Conservation (phyloP, 805 yeast genomes). For the Cyberlindnera xylosilytica region DNA sequence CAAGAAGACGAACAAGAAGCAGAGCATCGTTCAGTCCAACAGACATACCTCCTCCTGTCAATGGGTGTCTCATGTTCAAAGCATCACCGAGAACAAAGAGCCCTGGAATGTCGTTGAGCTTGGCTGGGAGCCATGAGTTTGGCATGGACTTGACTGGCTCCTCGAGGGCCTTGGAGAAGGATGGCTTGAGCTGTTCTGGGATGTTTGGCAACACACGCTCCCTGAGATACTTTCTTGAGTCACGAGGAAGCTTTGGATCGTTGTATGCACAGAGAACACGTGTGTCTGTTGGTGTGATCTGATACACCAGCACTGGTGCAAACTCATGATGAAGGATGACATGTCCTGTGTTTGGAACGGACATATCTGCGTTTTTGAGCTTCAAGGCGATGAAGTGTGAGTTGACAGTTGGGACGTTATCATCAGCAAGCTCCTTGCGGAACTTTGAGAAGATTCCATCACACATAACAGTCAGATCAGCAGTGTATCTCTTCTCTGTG, state of each 20-base stretch:
- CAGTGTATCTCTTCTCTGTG: constrained; percentile 40
- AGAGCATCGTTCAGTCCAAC: constrained; percentile 89
- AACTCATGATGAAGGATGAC: constrained; percentile 76
- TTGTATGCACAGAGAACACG: constrained; percentile 88
- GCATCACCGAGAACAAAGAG: constrained; percentile 88
- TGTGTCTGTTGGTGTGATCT: constrained; percentile 77
- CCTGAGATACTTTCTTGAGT: constrained; percentile 56
- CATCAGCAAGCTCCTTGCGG: constrained; percentile 66
- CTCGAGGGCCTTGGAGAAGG: constrained; percentile 63
- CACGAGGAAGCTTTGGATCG: constrained; percentile 70
- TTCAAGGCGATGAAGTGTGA: constrained; percentile 88
- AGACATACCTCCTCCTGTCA: constrained; percentile 99
- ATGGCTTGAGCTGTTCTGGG: constrained; percentile 62
- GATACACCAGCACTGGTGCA: constrained; percentile 87
- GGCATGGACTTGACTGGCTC: constrained; percentile 83
- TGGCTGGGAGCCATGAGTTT: constrained; percentile 84
- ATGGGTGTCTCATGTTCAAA: constrained; percentile 94
- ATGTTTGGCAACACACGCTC: constrained; percentile 61
- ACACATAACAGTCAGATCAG: constrained; percentile 70
- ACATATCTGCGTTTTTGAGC: constrained; percentile 70
- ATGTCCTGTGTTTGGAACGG: constrained; percentile 79
- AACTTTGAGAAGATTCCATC: constrained; percentile 95
- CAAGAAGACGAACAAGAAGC: constrained; percentile 61
- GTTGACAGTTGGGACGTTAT: constrained; percentile 62
- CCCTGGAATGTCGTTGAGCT: constrained; percentile 68